Evolutionary conservation across 1,284 basidiomycete species (phyloP), one percentile per base, ranked within the genome.

Genomic region (Mycosarcoma maydis): DNA sequence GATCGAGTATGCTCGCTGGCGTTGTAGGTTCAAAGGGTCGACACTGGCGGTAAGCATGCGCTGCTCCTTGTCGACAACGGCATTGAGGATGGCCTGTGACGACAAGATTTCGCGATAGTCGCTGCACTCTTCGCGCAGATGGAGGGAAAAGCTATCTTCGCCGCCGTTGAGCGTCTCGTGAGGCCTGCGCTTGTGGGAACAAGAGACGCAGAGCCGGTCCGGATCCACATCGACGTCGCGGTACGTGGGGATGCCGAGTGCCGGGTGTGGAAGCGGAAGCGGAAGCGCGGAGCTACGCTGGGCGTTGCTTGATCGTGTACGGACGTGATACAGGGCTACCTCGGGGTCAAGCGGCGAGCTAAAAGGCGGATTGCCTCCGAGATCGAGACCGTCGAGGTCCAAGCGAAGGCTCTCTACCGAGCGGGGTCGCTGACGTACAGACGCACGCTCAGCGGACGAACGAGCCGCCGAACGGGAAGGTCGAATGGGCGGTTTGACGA

Each of bases 321-420:
- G 68, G n/a, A 47, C 19, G 36, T 61, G 56, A 20, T 23, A 40
- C 1, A 37, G 26, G 13, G 11, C 39, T 13, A 30, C 10, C 13
- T 49, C 26, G 17, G 14, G 32, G 19, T 39, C 45, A 32, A 44
- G 33, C 1, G 49, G 37, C 6, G 40, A 13, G 27, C 6, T 40
- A 19, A 42, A 39, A 6, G 27, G 14, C 14, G 52, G 41, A 20
- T 53, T 62, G 29, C 64, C 62, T 3, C 75, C 75, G 19, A 77
- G 65, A 38, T 77, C 75, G 26, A 77, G 58, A 39, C 75, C 75
- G 6, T 77, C 73, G 10, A 77, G 54, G 37, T 77, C 75, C 1
- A 76, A 27, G 7, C 47, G 55, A 10, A 76, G 52, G 11, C 52
- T 75, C 40, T 76, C 60, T 17, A 36, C 47, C 8, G 71, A 73